Evolutionary conservation across 2,329 filamentous ascomycete genomes (phyloP).

Genomic region (Fusarium torreyae): DNA sequence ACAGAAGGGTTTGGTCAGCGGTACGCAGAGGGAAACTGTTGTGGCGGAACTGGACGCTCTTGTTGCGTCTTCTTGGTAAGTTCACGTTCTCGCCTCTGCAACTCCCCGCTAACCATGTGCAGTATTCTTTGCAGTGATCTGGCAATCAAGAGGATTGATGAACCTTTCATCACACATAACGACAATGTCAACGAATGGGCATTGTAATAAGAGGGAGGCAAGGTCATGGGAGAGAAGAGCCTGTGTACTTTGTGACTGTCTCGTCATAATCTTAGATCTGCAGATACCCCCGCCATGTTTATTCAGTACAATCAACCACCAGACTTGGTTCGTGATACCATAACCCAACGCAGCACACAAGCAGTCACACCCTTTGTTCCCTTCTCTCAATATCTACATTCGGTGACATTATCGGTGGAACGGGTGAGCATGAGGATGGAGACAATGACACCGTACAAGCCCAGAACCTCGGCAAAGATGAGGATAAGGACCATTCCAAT

Average conservation of each 20-base stretch:
- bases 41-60: conserved; percentile 92
- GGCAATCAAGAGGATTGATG: conserved; percentile 93
- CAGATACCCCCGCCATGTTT: conserved; percentile 47
- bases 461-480: conserved; percentile 64
- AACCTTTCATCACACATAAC: conserved; percentile 84
- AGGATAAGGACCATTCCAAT: conserved; percentile 65
- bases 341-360: background rate
- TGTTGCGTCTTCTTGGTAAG: conserved; percentile 89
- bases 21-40: conserved; percentile 82
- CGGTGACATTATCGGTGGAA: conserved; percentile 57
- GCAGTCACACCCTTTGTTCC: background rate
- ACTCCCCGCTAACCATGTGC: conserved; percentile 15
- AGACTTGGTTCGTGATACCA: conserved; percentile 1
- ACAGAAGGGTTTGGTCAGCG: conserved; percentile 79
- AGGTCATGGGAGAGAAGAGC: conserved; percentile 26
- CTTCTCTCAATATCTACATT: conserved; percentile 54
- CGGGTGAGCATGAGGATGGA: conserved; percentile 65
- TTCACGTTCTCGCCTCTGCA: conserved; percentile 22
- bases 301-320: conserved; percentile 28
- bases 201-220: conserved; percentile 59
- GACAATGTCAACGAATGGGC: conserved; percentile 89
- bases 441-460: conserved; percentile 64
- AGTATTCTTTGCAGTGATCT: conserved; percentile 96
- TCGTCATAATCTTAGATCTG: conserved; percentile 48
- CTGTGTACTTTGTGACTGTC: conserved; percentile 35